Conservation (phyloP, 768 basidiomycete species). For the Collybia sordida region DNA sequence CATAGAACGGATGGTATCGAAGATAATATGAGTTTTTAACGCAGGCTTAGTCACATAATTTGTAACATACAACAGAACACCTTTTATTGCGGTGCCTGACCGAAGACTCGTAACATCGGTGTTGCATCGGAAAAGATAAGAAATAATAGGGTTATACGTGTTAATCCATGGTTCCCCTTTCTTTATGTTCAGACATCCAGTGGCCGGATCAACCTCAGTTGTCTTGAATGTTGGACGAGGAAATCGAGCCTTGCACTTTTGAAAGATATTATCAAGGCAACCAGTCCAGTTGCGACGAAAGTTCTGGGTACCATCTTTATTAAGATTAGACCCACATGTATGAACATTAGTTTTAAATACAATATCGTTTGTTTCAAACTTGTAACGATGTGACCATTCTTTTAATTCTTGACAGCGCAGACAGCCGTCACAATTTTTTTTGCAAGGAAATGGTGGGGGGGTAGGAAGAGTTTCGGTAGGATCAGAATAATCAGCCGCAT, state of each 20-base stretch:
- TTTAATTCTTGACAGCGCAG: not conserved
- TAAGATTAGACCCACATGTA: conserved; percentile 14
- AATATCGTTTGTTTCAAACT: conserved; percentile 25
- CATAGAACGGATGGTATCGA: conserved; percentile 26
- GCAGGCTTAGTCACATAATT: conserved; percentile 42
- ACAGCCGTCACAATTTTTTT: not conserved
- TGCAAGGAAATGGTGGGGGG: conserved; percentile 14
- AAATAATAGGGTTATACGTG: conserved; percentile 23
- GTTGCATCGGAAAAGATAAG: conserved; percentile 35
- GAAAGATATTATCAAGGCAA: conserved; percentile 25
- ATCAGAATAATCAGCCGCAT: not conserved
- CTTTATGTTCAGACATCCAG: conserved; percentile 27
- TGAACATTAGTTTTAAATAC: conserved; percentile 28
- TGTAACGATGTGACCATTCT: conserved; percentile 15
- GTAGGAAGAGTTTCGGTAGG: conserved; percentile 22
- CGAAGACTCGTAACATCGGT: conserved; percentile 35
- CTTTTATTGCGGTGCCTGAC: conserved; percentile 40
- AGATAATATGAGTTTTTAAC: conserved; percentile 37
- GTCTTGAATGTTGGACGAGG: conserved; percentile 21
- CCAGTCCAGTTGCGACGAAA: conserved; percentile 8
- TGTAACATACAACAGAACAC: conserved; percentile 35
- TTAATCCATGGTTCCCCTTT: conserved; percentile 37
- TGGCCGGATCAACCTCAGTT: conserved; percentile 21
- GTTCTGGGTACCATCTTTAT: conserved; percentile 10
- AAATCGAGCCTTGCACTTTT: conserved; percentile 32